A percentile compares a stretch with the other conserved stretches of the same genome.
These are phyloP conservation scores for Cladosporium sp. DNA, from an alignment of 2,329 filamentous ascomycete species.

Conservation along the genomic window DNA sequence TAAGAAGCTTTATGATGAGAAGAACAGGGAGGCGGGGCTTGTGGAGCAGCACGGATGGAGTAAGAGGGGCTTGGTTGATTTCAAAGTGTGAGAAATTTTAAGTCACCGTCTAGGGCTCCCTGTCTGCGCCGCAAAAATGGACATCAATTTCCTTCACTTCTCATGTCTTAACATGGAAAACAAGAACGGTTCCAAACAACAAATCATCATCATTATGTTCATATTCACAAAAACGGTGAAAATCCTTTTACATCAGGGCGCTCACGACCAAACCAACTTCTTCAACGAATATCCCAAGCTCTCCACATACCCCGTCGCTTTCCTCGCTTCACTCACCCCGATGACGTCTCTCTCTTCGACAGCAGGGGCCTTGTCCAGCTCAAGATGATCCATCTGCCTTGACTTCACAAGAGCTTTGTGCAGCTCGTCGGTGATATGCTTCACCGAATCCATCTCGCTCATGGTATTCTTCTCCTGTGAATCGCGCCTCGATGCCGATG, in stretches of 20 bases:
- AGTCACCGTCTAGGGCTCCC: too few species aligned
- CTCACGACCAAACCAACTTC: constrained; percentile 77
- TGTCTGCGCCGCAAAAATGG: not conserved
- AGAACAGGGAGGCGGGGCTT: constrained; percentile 39
- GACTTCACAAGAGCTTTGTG: constrained; percentile 48
- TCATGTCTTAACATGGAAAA: too few species aligned
- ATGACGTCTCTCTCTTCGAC: constrained; percentile 67
- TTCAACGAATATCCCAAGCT: constrained; percentile 85
- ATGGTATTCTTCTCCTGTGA: constrained; percentile 13
- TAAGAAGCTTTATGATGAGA: constrained; percentile 56
- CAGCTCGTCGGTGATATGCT: constrained; percentile 68
- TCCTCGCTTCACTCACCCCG: constrained; percentile 74
- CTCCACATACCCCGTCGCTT: constrained; percentile 78
- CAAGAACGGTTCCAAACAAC: too few species aligned
- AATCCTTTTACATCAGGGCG: not conserved
- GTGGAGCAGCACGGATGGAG: constrained; percentile 43
- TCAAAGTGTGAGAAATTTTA: constrained; percentile 4
- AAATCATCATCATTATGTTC: too few species aligned
- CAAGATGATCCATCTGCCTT: constrained; percentile 21
- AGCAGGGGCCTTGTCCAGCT: constrained; percentile 18
- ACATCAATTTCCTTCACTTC: too few species aligned
- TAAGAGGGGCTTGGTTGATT: constrained; percentile 27
- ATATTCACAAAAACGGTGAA: not conserved
- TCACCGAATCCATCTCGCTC: constrained; percentile 50
- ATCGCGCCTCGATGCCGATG: constrained; percentile 30